Base-by-base conservation (phyloP, 2,329 filamentous ascomycete species). In the Gremmenia infestans region DNA sequence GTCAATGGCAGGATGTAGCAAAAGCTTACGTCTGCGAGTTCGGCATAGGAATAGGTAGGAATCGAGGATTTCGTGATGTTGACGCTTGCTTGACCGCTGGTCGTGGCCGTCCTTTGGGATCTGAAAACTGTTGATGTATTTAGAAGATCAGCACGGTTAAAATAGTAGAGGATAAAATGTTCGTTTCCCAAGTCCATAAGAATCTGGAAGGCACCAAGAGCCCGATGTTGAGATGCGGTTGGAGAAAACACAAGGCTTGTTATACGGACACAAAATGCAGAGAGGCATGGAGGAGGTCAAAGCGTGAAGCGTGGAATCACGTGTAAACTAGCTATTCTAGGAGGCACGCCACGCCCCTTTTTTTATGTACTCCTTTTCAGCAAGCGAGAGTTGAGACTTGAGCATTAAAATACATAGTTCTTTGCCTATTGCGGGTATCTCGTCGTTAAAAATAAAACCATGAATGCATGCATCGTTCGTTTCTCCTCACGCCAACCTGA, bases 401-500 rank as follows among this genome's bases (percentile, higher is more conserved):
- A 15, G n/a, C 35, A 6, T 28, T 47, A 22, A 32, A 32, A n/a
- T 19, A 5, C 19, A 35, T 47, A 25, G 11, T 45, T 47, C 22
- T 47, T 35, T 35, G 45, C 23, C 45, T 47, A 47, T 23, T 47
- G 45, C 1, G 52, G 52, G 52, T 54, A 54, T 54, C 52, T 48
- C 32, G 40, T 49, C 23, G 22, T 15, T 15, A 35, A 54, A 49
- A 40, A 5, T 35, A 19, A 22, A 54, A 54, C n/a, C 28, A n/a
- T 11, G 37, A 43, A 49, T 11, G 37, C 25, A 49, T 23, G 15
- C 3, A 28, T 8, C 25, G 12, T 6, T 11, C 36, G 25, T 35
- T 35, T 17, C 25, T n/a, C 12, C 32, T 42, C 53, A 65, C 1
- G 54, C 63, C 55, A 66, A 49, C 48, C 65, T 62, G n/a, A 68